Conservation (phyloP, 495 filamentous ascomycete species). For the Neurospora sublineolata region DNA sequence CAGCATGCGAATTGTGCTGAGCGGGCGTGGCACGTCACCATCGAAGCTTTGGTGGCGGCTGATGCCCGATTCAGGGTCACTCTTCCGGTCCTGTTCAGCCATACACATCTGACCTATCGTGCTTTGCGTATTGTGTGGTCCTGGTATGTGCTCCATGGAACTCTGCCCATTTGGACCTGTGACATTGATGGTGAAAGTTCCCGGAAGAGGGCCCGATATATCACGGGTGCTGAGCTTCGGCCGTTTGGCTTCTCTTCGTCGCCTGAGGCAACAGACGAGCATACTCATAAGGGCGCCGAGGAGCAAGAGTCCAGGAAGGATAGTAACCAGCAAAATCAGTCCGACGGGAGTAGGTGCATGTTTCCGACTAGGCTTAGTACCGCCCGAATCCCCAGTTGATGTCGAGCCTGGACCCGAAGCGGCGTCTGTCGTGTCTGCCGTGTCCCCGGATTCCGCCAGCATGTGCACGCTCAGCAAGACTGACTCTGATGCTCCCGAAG, state of each 20-base stretch:
- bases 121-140: background rate
- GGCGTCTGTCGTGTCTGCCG: background rate
- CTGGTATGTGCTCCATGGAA: background rate
- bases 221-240: constrained; percentile 15
- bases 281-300: constrained; percentile 5
- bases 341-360: constrained; percentile 3
- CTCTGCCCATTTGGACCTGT: background rate
- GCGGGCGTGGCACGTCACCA: background rate
- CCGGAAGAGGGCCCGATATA: constrained; percentile 32
- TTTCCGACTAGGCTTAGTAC: background rate
- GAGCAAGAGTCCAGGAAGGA: constrained; percentile 10
- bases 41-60: background rate
- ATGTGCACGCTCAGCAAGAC: constrained; percentile 42
- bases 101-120: background rate
- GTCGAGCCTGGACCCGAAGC: background rate
- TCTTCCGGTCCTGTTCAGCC: background rate
- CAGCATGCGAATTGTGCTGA: background rate
- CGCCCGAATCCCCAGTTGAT: background rate
- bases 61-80: background rate
- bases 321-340: constrained; percentile 8
- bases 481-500: constrained; percentile 29
- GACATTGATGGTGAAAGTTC: constrained; percentile 21
- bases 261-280: constrained; percentile 18
- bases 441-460: constrained; percentile 8
- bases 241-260: constrained; percentile 3